Evolutionary conservation across 78 protist genomes (phyloP), one percentile per base, ranked within the genome.

Genomic region (Ministeria vibrans): DNA sequence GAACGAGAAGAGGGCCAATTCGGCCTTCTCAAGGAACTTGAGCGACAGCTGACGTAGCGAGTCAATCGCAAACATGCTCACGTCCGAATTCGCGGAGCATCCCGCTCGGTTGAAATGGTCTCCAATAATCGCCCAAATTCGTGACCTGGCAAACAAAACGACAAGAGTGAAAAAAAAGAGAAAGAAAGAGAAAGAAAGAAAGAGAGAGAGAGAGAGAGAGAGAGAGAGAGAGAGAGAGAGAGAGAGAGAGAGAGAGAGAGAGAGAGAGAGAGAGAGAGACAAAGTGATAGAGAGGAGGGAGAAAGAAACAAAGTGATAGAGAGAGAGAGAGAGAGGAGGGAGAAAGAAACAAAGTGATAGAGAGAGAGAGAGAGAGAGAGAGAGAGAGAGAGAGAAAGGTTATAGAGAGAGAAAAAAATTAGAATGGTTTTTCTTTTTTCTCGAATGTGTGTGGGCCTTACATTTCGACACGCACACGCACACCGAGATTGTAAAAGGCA

Each of bases 1-100:
- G 88, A 95, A 94, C 76, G 87, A 84, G 87, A 78, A 97, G 78
- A 91, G 55, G 15, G 93, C 85, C 69, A 96, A 83, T 77, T 95
- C 98, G 9, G 80, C 87, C 62, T 87, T 83, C 59, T 95, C 97
- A 38, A 97, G 78, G 80, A 95, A 96, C 79, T 95, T 92, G 76
- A 85, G 62, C 9, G 98, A 85, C 49, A 97, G 93, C 82, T 97
- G 99, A n/a, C 96, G 81, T 45, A 96, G 79, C 5, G 96, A 86
- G 84, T 97, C 98, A 32, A 97, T 80, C 22, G 97, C 94, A 55
- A 90, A 92, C 83, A 90, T 83, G 9, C 96, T 82, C 0, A 97
- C 86, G 38, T 68, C 61, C 63, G 28, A 71, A 69, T 89, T 83
- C 36, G 51, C 38, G 74, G 84, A 78, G 81, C 85, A 80, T 9